Evolutionary conservation across 2,329 filamentous ascomycete species (phyloP), one percentile per base, ranked within the genome.

Genomic region (Hymenotorrendiella dingleyae): DNA sequence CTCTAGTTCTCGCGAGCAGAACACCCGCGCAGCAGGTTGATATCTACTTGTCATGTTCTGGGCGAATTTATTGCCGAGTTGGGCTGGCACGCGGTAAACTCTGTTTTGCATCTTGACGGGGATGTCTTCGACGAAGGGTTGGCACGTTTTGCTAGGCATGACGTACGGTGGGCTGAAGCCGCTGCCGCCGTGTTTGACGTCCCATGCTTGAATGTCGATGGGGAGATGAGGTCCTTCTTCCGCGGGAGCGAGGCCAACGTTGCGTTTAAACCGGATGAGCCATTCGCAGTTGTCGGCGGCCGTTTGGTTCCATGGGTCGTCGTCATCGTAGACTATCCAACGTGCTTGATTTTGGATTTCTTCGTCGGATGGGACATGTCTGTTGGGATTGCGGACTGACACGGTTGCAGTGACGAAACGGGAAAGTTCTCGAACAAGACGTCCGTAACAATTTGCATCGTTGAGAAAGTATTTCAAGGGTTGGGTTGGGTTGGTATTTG

Each of bases 301-400:
- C 0, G 78, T 82, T 52, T 78, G 73, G 56, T 82, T 81, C 73
- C 76, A 80, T 2, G 75, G 74, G 52, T 81, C 78, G 43, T 81
- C 78, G 70, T 79, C 76, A 42, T 81, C 76, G 45, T 78, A 82
- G 0, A 80, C 62, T 26, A 81, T 70, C 74, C 76, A 81, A 14
- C 78, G 70, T 2, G 78, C 76, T 55, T 82, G 78, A 48, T 79
- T 73, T 54, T 79, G 73, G n/a, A 82, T 61, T 54, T 82, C 78
- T n/a, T 73, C 69, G 49, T 82, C 78, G 0, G 69, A 0, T 72
- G 78, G n/a, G 74, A 59, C 58, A 46, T 81, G 77, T 29, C 67
- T 65, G 55, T 71, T 78, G 2, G 76, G 78, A 48, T 81, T 81
- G 50, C 80, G 77, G 1, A 71, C 62, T 4, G 76, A 80, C 68